Evolutionary conservation across 1,284 basidiomycete species (phyloP), one percentile per base, ranked within the genome.

Genomic region (Porphyrellus sp.): DNA sequence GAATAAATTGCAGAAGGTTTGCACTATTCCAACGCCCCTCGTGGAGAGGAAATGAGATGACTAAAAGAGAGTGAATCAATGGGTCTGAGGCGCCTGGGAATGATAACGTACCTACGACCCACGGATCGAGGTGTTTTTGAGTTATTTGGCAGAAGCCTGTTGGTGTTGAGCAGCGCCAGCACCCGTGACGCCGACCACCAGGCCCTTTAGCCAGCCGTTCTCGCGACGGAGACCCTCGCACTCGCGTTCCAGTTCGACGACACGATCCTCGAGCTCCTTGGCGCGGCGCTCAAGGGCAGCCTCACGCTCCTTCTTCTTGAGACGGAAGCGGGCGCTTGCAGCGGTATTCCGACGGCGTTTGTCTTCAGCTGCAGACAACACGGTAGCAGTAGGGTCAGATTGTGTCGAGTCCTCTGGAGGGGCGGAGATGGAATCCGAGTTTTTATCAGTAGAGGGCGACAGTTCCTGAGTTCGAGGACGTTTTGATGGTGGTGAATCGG

Each of bases 261-360:
- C 89, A 52, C 89, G 84, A 2, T 76, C 75, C 69, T 94, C 89
- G n/a, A 98, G 79, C 65, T 97, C 93, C 73, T 94, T 94, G 18
- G 91, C 86, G 63, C 87, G 86, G 46, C 79, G 80, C 73, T 99
- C 96, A 16, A 99, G 76, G 11, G 93, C 93, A 15, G 88, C 89
- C 74, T 99, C 96, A 20, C 97, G 80, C 73, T 98, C 93, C 80
- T 99, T 99, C 81, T 99, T 99, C 83, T 99, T 99, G 64, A 95
- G 75, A 54, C 96, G 81, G 82, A 99, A 99, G 15, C 96, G 89
- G n/a, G 95, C 95, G 54, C 90, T 93, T 0, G 96, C 96, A 18
- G 93, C 93, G 1, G 96, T 99, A 71, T 99, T 99, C 43, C 96
- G 78, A 55, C 93, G 80, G 34, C 96, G 86, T 73, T 98, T 99